Evolutionary conservation across 176 grass and related monocot genomes (phyloP).

Genomic region (Juncus inflexus): DNA sequence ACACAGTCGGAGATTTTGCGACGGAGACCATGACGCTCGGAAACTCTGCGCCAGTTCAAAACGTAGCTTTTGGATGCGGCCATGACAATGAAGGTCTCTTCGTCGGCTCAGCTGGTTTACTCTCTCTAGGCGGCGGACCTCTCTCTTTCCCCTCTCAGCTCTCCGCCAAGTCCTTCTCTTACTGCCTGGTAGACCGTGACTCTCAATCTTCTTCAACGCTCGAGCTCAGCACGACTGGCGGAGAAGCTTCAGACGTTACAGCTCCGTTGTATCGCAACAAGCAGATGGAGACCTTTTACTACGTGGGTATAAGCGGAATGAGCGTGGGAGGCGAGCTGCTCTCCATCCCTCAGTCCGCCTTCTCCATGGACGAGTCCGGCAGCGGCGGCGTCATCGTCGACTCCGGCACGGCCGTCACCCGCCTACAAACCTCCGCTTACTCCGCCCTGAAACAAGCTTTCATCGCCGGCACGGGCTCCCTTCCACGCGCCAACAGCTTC

Average conservation of each 20-base stretch:
- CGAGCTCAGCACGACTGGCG: slow-evolving; percentile 36
- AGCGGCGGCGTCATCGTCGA: slow-evolving; percentile 85
- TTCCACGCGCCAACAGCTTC: slow-evolving; percentile 21
- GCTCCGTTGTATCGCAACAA: slow-evolving; percentile 60
- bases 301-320: slow-evolving; percentile 57
- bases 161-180: slow-evolving; percentile 66
- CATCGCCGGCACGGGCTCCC: slow-evolving; percentile 32
- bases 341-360: slow-evolving; percentile 38
- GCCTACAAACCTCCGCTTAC: slow-evolving; percentile 49
- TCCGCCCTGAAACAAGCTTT: slow-evolving; percentile 59
- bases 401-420: slow-evolving; percentile 72
- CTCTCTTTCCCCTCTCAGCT: slow-evolving; percentile 98
- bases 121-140: slow-evolving; percentile 54
- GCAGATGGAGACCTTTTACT: slow-evolving; percentile 67
- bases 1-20: slow-evolving; percentile 88
- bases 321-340: slow-evolving; percentile 59
- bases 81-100: slow-evolving; percentile 97
- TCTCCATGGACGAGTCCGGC: slow-evolving; percentile 58
- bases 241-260: slow-evolving; percentile 18
- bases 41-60: slow-evolving; percentile 28
- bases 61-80: slow-evolving; percentile 80
- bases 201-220: slow-evolving; percentile 71
- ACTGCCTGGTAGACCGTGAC: slow-evolving; percentile 97
- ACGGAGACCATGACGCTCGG: slow-evolving; percentile 82
- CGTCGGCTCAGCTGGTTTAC: slow-evolving; percentile 68